phyloP scores from a whole-genome alignment of 805 yeast species.

The Myxozyma monticola region DNA sequence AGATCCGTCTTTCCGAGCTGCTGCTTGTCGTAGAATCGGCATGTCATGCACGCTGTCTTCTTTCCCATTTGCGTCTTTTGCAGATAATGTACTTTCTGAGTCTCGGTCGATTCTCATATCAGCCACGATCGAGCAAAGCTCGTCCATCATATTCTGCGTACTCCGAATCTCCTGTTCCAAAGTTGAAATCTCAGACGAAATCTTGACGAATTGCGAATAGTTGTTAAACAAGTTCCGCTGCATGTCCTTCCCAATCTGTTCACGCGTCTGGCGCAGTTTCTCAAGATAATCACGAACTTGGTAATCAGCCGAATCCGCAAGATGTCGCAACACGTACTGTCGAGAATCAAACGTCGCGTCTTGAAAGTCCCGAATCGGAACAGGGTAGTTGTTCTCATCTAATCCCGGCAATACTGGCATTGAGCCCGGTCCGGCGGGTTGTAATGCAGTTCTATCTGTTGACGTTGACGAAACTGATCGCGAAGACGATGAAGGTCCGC shows the following conservation, averaged over 20 bases:
- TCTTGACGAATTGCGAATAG: conserved; percentile 26
- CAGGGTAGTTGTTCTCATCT: conserved; percentile 18
- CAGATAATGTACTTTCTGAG: background rate
- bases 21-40: conserved; percentile 20
- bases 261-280: conserved; percentile 17
- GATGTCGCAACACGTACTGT: conserved; percentile 3
- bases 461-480: too few species aligned
- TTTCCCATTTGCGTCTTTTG: conserved; percentile 1
- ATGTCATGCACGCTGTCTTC: conserved; percentile 1
- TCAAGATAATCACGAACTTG: conserved; percentile 26
- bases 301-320: conserved; percentile 23
- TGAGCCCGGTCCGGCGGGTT: background rate
- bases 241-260: conserved; percentile 25
- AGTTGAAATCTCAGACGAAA: conserved; percentile 26
- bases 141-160: conserved; percentile 23
- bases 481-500: too few species aligned
- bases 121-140: conserved; percentile 18
- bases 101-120: conserved; percentile 11
- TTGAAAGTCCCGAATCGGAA: conserved; percentile 18
- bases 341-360: conserved; percentile 12
- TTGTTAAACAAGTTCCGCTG: conserved; percentile 25
- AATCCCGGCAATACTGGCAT: conserved; percentile 14
- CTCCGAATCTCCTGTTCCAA: conserved; percentile 25
- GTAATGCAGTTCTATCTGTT: too few species aligned
- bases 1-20: conserved; percentile 3